These are phyloP conservation scores for Dendrostoma leiphaemia DNA, from an alignment of 2,329 filamentous ascomycete species.

Conservation along the genomic window DNA sequence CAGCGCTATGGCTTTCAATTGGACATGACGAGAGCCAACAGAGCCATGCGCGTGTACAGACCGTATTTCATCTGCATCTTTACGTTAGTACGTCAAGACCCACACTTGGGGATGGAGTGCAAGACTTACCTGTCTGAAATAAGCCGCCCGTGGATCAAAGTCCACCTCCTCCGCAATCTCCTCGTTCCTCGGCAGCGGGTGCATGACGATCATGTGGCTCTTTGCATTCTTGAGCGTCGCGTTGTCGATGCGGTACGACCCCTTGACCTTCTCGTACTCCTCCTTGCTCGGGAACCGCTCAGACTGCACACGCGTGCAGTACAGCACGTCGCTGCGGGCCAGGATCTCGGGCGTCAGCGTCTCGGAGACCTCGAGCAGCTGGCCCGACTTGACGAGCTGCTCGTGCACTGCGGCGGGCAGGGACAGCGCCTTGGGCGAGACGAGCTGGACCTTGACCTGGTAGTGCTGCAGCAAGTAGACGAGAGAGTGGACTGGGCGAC, in stretches of 20 bases:
- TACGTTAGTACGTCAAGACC: conserved; percentile 17
- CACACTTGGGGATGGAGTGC: conserved; percentile 37
- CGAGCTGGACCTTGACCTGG: conserved; percentile 89
- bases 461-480: conserved; percentile 94
- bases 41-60: conserved; percentile 95
- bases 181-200: conserved; percentile 88
- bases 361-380: conserved; percentile 73
- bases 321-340: conserved; percentile 83
- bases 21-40: conserved; percentile 89
- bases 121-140: conserved; percentile 95
- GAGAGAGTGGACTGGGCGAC: conserved; percentile 91
- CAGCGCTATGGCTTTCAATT: conserved; percentile 23
- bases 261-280: conserved; percentile 85
- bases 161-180: conserved; percentile 96
- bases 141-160: conserved; percentile 93
- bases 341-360: conserved; percentile 84
- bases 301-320: conserved; percentile 96
- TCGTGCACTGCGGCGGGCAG: conserved; percentile 75
- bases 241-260: conserved; percentile 87
- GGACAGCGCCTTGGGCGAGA: conserved; percentile 74
- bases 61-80: conserved; percentile 84
- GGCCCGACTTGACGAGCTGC: conserved; percentile 68
- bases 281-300: conserved; percentile 83
- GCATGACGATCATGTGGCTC: conserved; percentile 89
- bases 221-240: conserved; percentile 88